These are phyloP conservation scores for Colletotrichum kahawae DNA, from an alignment of 2,329 filamentous ascomycete species.

Conservation along the genomic window DNA sequence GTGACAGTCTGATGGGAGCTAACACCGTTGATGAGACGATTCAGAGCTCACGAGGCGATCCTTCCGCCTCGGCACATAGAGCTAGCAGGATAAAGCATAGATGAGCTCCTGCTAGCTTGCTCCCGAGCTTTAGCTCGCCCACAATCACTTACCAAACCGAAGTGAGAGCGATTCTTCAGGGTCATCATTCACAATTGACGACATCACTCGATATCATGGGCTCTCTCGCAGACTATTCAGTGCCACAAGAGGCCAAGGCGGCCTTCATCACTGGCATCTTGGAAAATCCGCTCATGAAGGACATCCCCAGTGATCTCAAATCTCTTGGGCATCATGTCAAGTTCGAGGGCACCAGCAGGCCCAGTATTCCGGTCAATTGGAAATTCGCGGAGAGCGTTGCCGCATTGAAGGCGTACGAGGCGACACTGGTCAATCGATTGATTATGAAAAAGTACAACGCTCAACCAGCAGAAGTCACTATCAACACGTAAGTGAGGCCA, in stretches of 20 bases:
- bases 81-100: background rate
- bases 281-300: slow-evolving; percentile 10
- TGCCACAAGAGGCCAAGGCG: slow-evolving; percentile 11
- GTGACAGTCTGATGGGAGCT: background rate
- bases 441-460: slow-evolving; percentile 49
- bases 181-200: background rate
- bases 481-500: slow-evolving; percentile 44
- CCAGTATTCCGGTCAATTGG: slow-evolving; percentile 60
- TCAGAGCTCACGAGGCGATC: background rate
- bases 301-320: slow-evolving; percentile 1
- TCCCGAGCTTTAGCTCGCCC: background rate
- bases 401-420: slow-evolving; percentile 53
- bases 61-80: background rate
- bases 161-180: background rate
- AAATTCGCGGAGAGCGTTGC: slow-evolving; percentile 59
- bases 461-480: slow-evolving; percentile 42
- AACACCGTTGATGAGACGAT: background rate
- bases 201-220: background rate
- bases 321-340: slow-evolving; percentile 28
- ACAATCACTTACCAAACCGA: background rate
- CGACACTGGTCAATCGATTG: slow-evolving; percentile 47
- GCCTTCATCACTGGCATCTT: slow-evolving; percentile 3
- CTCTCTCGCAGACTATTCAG: slow-evolving; percentile 7
- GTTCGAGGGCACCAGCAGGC: slow-evolving; percentile 47
- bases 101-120: background rate